Base-by-base conservation (phyloP, 2,329 filamentous ascomycete genomes). In the Fusarium tanahbumbuense region DNA sequence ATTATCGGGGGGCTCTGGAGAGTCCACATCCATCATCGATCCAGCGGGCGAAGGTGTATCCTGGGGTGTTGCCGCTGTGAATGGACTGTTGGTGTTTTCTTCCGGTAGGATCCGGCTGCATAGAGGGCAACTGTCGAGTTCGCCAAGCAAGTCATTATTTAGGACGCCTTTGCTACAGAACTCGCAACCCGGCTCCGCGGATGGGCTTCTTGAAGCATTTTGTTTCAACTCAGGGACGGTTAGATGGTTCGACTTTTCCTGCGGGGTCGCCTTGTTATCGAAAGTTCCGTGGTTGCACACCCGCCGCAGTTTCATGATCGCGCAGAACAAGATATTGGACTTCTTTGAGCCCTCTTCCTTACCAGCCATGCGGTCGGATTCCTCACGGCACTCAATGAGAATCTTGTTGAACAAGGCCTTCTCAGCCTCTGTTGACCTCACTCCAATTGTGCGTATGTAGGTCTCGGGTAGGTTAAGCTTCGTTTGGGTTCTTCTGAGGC, bases 271-370 rank as follows among this genome's bases (percentile, higher is more conserved):
- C n/a, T n/a, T n/a, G n/a, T n/a, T n/a, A n/a, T n/a, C n/a, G n/a
- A n/a, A n/a, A n/a, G n/a, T n/a, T n/a, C n/a, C 63, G 1, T 66
- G 61, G 7, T 56, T 67, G 2, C 61, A 67, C 18, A 67, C 25
- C 7, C 56, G 41, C 5, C 64, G 41, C 1, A 67, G 55, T 0
- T 67, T 67, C 44, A 66, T 55, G 0, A 67, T 57, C 16, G 64
- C 18, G 0, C 55, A 66, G 1, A 66, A 60, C 0, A 67, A 7
- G 0, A 66, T 2, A 0, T 61, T 66, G 0, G 61, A 32, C 23
- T 27, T 66, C 3, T 50, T 66, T 1, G 30, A 25, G 0, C 4
- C 20, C 0, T 10, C 25, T 3, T 42, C 61, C 12, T 47, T 52
- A 0, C 63, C 27, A 0, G 44, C 64, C 23, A 60, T 61, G 5